A percentile compares a stretch with the other conserved stretches of the same genome.
phyloP scores from a whole-genome alignment of 2,329 filamentous ascomycete genomes.

The Aspergillus texensis region DNA sequence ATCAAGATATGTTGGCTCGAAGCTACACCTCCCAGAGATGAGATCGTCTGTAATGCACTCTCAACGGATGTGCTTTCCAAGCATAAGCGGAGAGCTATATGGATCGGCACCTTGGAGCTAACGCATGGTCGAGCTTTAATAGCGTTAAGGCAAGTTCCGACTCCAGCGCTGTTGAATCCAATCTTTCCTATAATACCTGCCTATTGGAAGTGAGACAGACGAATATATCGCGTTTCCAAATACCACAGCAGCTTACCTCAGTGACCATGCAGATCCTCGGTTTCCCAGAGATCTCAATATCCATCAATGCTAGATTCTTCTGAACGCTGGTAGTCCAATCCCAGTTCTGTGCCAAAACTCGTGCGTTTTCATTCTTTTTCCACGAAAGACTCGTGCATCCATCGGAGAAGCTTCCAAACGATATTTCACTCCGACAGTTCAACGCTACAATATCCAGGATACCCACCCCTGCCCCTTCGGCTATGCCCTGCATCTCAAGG shows the following conservation, averaged over 20 bases:
- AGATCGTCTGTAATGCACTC: constrained; percentile 51
- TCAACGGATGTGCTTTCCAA: constrained; percentile 55
- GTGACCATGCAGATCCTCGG: constrained; percentile 59
- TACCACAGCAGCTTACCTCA: constrained; percentile 37
- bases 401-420: constrained; percentile 59
- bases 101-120: constrained; percentile 57
- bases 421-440: constrained; percentile 63
- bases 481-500: constrained; percentile 56
- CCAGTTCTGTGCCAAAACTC: constrained; percentile 60
- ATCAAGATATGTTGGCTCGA: constrained; percentile 59
- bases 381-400: constrained; percentile 61
- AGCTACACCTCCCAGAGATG: constrained; percentile 54
- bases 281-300: constrained; percentile 48
- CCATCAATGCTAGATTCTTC: constrained; percentile 54
- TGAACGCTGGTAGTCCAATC: constrained; percentile 59
- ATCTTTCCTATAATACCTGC: constrained; percentile 67
- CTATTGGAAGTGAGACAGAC: constrained; percentile 11
- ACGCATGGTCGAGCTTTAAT: constrained; percentile 61
- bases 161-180: constrained; percentile 61
- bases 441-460: constrained; percentile 58
- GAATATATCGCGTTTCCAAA: neutral
- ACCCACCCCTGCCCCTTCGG: constrained; percentile 53
- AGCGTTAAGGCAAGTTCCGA: constrained; percentile 65
- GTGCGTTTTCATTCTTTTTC: constrained; percentile 41
- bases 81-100: constrained; percentile 60